Evolutionary conservation across 208 protist species (phyloP).

Genomic region (Acanthamoeba triangularis): DNA sequence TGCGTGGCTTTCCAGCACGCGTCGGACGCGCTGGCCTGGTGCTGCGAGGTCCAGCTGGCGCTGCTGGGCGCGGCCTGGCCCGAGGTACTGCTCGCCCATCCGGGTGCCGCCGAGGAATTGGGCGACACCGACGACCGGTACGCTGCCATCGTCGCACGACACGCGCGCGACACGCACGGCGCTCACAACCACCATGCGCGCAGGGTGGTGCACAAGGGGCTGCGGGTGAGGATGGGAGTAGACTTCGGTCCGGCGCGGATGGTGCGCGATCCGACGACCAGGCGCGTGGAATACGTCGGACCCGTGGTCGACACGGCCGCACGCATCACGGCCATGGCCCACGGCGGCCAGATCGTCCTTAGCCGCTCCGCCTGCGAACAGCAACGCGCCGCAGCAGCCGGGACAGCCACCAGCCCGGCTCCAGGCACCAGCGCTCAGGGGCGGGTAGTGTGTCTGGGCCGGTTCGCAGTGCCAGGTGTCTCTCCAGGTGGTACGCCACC

Average conservation of each 20-base stretch:
- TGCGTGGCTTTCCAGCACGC: conserved; percentile 40
- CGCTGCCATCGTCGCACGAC: no score
- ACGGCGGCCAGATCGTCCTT: neutral
- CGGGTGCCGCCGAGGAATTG: neutral
- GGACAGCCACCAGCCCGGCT: no score
- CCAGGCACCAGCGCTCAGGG: no score
- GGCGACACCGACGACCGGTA: neutral
- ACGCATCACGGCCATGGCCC: neutral
- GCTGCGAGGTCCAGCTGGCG: neutral
- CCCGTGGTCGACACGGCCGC: neutral
- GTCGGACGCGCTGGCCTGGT: neutral
- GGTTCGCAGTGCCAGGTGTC: neutral
- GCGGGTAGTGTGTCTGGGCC: neutral
- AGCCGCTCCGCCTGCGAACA: neutral
- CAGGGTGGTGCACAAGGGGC: neutral
- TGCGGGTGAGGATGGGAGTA: conserved; percentile 63
- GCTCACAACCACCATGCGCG: no score
- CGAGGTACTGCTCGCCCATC: conserved; percentile 2
- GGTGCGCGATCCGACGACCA: neutral
- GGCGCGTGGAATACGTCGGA: neutral
- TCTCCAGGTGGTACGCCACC: no score
- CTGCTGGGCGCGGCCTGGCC: conserved; percentile 12
- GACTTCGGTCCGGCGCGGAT: neutral
- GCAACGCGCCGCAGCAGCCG: no score
- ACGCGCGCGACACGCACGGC: conserved; percentile 12